These are phyloP conservation scores for Diaporthe citrichinensis DNA, from an alignment of 2,329 filamentous ascomycete genomes.

Conservation along the genomic window DNA sequence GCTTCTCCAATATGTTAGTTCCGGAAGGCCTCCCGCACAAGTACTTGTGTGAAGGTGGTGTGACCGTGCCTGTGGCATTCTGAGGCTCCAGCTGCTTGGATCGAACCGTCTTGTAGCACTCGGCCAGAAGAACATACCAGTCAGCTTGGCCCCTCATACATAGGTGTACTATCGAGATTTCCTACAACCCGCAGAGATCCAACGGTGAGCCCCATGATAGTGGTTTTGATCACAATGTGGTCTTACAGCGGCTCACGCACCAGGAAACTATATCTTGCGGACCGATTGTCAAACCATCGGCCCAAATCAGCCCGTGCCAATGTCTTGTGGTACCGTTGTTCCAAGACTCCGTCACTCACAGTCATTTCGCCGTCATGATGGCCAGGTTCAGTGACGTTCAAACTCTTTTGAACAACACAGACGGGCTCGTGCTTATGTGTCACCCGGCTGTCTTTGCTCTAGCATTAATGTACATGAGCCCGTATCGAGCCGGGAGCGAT, in stretches of 20 bases:
- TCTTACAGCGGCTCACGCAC: neutral
- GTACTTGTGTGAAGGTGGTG: neutral
- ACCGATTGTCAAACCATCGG: neutral
- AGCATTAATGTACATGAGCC: neutral
- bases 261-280: neutral
- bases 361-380: neutral
- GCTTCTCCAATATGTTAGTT: neutral
- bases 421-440: neutral
- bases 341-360: neutral
- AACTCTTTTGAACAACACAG: neutral
- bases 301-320: no score
- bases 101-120: neutral
- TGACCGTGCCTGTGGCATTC: neutral
- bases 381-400: neutral
- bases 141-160: neutral
- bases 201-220: no score
- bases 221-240: neutral
- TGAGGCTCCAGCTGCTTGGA: conserved; percentile 13
- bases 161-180: neutral
- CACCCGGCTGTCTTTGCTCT: neutral
- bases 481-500: neutral
- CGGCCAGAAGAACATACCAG: neutral
- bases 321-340: neutral
- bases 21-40: neutral
- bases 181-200: neutral